These are phyloP conservation scores for Ascochyta pisi DNA, from an alignment of 2,329 filamentous ascomycete species.

Conservation along the genomic window DNA sequence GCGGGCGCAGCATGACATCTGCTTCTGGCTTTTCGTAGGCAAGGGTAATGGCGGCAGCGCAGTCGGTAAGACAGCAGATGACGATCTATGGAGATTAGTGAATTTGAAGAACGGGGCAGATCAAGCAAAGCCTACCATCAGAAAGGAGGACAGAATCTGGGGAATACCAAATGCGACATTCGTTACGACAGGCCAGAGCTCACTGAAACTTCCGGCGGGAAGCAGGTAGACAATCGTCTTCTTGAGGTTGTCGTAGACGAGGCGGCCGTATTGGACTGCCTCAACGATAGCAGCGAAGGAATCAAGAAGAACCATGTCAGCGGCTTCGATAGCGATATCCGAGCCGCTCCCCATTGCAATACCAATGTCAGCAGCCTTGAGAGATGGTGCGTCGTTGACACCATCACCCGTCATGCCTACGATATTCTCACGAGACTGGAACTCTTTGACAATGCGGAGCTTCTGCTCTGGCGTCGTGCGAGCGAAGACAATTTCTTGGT, in stretches of 20 bases:
- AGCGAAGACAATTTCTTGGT: constrained; percentile 77
- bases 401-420: constrained; percentile 61
- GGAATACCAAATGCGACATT: constrained; percentile 76
- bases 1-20: constrained; percentile 73
- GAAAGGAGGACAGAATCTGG: constrained; percentile 74
- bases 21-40: constrained; percentile 80
- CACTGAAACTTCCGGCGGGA: constrained; percentile 75
- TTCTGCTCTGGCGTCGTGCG: constrained; percentile 78
- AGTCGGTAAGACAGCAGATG: constrained; percentile 75
- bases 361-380: constrained; percentile 66
- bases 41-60: constrained; percentile 66
- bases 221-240: constrained; percentile 79
- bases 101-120: not conserved
- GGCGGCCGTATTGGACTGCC: constrained; percentile 73
- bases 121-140: constrained; percentile 59
- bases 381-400: constrained; percentile 60
- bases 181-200: constrained; percentile 77
- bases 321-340: constrained; percentile 68
- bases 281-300: constrained; percentile 75
- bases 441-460: constrained; percentile 77
- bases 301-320: constrained; percentile 70
- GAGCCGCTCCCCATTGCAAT: constrained; percentile 65
- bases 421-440: constrained; percentile 66
- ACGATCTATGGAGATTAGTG: constrained; percentile 33
- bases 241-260: constrained; percentile 81